Evolutionary conservation across 2,329 filamentous ascomycete species (phyloP).

Genomic region (Teratosphaeriaceae sp.): DNA sequence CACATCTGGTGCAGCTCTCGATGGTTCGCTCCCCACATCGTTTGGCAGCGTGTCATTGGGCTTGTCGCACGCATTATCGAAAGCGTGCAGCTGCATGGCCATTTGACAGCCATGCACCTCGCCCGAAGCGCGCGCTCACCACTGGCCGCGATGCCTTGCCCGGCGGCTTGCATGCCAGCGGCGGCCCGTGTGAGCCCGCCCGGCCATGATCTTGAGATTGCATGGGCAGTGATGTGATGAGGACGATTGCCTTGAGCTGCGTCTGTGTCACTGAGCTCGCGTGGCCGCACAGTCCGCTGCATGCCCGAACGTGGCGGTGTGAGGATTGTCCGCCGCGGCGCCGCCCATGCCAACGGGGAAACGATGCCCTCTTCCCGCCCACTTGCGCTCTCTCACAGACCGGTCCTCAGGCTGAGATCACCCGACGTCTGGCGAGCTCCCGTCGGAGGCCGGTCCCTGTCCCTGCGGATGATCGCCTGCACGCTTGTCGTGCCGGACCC

Average conservation of each 20-base stretch:
- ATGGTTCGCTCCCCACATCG: not conserved
- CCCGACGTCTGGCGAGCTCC: not conserved
- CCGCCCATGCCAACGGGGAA: not conserved
- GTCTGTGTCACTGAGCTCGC: slow-evolving; percentile 1
- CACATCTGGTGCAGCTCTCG: not conserved
- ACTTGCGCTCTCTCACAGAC: not conserved
- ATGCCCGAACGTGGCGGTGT: slow-evolving; percentile 2
- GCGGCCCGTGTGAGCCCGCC: too few species aligned
- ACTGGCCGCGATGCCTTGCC: too few species aligned
- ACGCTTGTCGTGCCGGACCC: not conserved
- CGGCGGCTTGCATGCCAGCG: too few species aligned
- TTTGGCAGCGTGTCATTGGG: not conserved
- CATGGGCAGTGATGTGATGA: not conserved
- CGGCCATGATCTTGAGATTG: not conserved
- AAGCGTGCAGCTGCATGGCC: too few species aligned
- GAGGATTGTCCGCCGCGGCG: not conserved
- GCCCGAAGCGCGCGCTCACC: too few species aligned
- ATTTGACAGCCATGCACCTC: not conserved
- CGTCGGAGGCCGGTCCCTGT: too few species aligned
- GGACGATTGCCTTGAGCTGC: too few species aligned
- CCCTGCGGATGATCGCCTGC: slow-evolving; percentile 1
- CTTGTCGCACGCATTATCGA: not conserved
- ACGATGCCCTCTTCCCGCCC: not conserved
- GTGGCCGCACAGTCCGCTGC: too few species aligned
- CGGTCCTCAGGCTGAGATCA: not conserved